Base-by-base conservation (phyloP, 192 early-diverging fungal species). In the Dispira simplex region DNA sequence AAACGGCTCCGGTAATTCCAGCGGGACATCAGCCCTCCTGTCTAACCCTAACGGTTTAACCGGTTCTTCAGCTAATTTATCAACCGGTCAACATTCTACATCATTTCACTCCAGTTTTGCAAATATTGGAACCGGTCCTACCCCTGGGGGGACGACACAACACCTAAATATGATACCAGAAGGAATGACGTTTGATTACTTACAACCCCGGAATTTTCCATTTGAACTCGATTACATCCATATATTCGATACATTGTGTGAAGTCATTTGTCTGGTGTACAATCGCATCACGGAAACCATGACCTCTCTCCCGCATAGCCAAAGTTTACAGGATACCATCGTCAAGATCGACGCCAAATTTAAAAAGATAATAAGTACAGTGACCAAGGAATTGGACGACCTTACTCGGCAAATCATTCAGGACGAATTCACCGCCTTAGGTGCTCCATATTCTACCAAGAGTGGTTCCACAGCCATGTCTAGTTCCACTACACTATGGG, bases 191-290 rank as follows among this genome's bases (percentile, higher is more conserved):
- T 60, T 60, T 27, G 27, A 43, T 8, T 44, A 60, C 13, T 32
- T 60, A 12, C 39, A 60, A 11, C 39, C 39, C 27, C 26, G 39
- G 10, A 28, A 44, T 21, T 60, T 43, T 21, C 82, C 84, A 16
- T 84, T 81, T 63, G 84, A 86, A 62, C 60, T 86, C 56, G 82
- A 84, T 66, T 86, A 81, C 72, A 66, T 86, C 43, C 83, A 86
- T 62, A 78, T 78, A 23, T 84, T 84, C 66, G 83, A 80, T 67
- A 83, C 84, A 44, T 70, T 86, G 21, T 80, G 80, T 47, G 81
- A 86, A 58, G 77, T 84, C 13, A 70, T 82, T 8, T 72, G 74
- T 5, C 80, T 84, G 48, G 77, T 80, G 63, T 86, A 86, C 66
- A 74, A 70, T 58, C 73, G 73, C 65, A 67, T 77, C 10, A 69